Evolutionary conservation across 179 eudicot species (phyloP), one percentile per base, ranked within the genome.

Genomic region (Dionaea muscipula): DNA sequence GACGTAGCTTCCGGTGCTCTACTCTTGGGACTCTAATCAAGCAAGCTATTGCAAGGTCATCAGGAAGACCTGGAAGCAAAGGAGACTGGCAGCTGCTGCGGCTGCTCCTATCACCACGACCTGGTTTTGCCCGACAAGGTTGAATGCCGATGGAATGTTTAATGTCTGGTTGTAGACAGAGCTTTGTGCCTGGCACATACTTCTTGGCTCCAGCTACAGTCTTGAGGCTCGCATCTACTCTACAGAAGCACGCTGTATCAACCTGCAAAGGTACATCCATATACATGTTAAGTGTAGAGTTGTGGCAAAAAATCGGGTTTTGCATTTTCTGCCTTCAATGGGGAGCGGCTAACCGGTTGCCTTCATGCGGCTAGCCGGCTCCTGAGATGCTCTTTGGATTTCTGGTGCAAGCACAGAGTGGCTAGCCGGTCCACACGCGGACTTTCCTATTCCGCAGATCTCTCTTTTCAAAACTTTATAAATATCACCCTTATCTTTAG

Each of bases 41-140:
- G 82, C 96, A 88, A 52, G 96, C 90, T 36, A 88, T 85, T 53
- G 96, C 96, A 21, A 88, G 83, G 61, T 88, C 96, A 64, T 88
- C 94, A 3, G 96, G 96, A 35, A 88, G 82, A 54, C 91, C 94
- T 1, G 94, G 96, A 47, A 88, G 69, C 46, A 88, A 79, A 62
- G 91, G 94, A 51, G 87, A 68, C 59, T 78, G 87, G 59, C 53
- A 80, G 28, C 80, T 75, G 51, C 51, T 82, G 59, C 53, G 80
- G 28, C 80, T 75, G 51, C 51, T 82, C 64, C 87, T 69, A 19
- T 85, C 91, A 27, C 81, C 74, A 24, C 91, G 85, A 22, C 79
- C 26, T 55, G 83, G 83, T 54, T 84, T 87, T 48, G 82, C 80
- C 51, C 85, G 55, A 5, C 81, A 68, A 17, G 87, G 90, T 57